These are phyloP conservation scores for Ambrosia artemisiifolia DNA, from an alignment of 129 eudicot genomes.

Conservation along the genomic window DNA sequence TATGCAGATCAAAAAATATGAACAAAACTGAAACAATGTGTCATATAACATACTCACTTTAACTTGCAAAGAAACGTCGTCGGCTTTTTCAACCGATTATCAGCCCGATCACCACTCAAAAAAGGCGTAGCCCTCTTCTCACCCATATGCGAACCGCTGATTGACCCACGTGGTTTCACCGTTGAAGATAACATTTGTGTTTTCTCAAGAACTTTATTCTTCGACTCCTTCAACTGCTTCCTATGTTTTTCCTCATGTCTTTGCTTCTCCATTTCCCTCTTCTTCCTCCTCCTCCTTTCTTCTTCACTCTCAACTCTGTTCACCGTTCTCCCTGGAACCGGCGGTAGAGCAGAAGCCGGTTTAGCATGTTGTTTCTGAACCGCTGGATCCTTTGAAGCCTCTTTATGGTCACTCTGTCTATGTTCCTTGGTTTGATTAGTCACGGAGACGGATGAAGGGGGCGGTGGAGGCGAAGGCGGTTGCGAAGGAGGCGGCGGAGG, in stretches of 20 bases:
- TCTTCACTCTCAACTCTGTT: constrained; percentile 72
- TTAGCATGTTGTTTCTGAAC: constrained; percentile 33
- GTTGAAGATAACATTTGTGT: constrained; percentile 63
- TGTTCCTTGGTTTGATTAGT: constrained; percentile 33
- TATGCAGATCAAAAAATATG: background rate
- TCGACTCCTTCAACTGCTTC: constrained; percentile 66
- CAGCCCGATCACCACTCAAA: constrained; percentile 56
- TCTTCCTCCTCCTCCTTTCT: constrained; percentile 79
- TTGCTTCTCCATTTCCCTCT: constrained; percentile 70
- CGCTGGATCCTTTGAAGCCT: constrained; percentile 12
- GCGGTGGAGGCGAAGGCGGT: constrained; percentile 34
- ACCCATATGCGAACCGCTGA: constrained; percentile 76
- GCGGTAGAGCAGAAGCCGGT: constrained; percentile 49
- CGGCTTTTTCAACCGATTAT: constrained; percentile 84
- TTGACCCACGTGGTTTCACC: constrained; percentile 58
- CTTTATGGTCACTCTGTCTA: constrained; percentile 32
- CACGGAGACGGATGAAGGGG: constrained; percentile 42
- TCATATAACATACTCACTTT: constrained; percentile 56
- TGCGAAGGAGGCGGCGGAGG: constrained; percentile 2
- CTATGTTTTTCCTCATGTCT: constrained; percentile 70
- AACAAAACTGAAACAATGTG: background rate
- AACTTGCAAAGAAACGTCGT: constrained; percentile 89
- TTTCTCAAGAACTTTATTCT: constrained; percentile 58
- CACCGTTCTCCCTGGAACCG: constrained; percentile 38
- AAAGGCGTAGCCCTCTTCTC: constrained; percentile 62